A percentile compares a stretch with the other conserved stretches of the same genome.
Evolutionary conservation across 2,329 filamentous ascomycete genomes (phyloP).

Genomic region (Chalaropsis ovoidea): DNA sequence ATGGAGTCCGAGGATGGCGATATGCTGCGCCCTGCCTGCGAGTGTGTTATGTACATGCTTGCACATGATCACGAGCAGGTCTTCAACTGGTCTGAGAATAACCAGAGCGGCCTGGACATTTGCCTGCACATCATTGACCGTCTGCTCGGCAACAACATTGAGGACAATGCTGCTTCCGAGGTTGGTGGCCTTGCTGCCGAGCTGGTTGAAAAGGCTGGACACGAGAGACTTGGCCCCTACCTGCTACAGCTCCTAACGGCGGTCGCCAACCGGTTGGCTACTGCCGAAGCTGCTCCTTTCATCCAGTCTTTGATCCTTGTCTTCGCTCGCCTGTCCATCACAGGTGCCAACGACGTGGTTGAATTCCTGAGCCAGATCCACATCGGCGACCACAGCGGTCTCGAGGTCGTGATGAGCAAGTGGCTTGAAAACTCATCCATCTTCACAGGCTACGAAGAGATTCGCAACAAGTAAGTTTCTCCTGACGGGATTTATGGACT

Average conservation of each 20-base stretch:
- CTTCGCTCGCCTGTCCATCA: constrained; percentile 79
- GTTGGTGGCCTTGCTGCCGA: constrained; percentile 90
- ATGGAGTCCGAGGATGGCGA: constrained; percentile 80
- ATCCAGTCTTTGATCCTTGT: constrained; percentile 94
- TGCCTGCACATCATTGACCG: constrained; percentile 87
- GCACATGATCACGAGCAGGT: constrained; percentile 84
- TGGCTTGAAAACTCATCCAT: constrained; percentile 96
- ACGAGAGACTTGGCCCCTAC: constrained; percentile 81
- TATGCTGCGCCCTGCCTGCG: constrained; percentile 73
- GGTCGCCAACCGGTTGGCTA: constrained; percentile 73
- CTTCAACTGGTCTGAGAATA: constrained; percentile 68
- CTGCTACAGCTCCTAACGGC: constrained; percentile 79
- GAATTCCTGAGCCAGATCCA: constrained; percentile 80
- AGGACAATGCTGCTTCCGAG: constrained; percentile 90
- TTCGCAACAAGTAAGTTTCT: constrained; percentile 75
- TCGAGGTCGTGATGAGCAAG: constrained; percentile 81
- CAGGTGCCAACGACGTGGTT: constrained; percentile 78
- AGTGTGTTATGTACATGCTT: constrained; percentile 80
- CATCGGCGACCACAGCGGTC: constrained; percentile 67
- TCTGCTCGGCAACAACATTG: constrained; percentile 69
- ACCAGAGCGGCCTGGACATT: constrained; percentile 76
- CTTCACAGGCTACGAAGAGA: constrained; percentile 97
- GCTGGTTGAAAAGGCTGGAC: constrained; percentile 88
- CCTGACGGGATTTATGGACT: not conserved
- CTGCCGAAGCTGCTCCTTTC: constrained; percentile 74